phyloP scores from a whole-genome alignment of 306 rosid species.

The Trifolium subterraneum region DNA sequence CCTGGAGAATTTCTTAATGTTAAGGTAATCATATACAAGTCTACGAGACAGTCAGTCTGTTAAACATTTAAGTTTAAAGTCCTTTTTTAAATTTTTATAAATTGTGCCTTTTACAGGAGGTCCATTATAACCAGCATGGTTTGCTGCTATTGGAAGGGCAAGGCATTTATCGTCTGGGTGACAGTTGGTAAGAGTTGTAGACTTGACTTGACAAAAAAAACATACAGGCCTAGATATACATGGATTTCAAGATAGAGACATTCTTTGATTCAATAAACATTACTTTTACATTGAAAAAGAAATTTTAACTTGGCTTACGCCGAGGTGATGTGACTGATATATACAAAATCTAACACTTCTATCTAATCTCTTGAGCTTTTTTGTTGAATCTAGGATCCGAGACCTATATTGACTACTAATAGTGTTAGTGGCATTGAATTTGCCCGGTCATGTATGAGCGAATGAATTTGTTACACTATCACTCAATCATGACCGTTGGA shows the following conservation, averaged over 20 bases:
- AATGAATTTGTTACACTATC: no score
- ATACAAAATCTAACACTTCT: slow-evolving; percentile 19
- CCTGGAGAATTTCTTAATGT: slow-evolving; percentile 94
- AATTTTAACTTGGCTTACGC: slow-evolving; percentile 9
- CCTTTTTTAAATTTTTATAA: not conserved
- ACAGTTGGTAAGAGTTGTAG: slow-evolving; percentile 72
- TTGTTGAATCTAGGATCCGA: slow-evolving; percentile 30
- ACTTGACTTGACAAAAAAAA: slow-evolving; percentile 22
- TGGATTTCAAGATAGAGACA: slow-evolving; percentile 31
- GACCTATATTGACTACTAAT: slow-evolving; percentile 26
- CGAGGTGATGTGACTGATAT: slow-evolving; percentile 16
- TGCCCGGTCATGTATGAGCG: slow-evolving; percentile 7
- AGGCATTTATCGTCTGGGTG: slow-evolving; percentile 93
- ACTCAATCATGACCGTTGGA: no score
- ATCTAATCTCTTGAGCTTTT: slow-evolving; percentile 14
- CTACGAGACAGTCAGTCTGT: not conserved
- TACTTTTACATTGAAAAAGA: slow-evolving; percentile 28
- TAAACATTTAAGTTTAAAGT: not conserved
- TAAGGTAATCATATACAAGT: slow-evolving; percentile 58
- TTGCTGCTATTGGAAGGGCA: slow-evolving; percentile 90
- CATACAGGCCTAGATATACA: slow-evolving; percentile 1
- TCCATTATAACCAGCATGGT: slow-evolving; percentile 97
- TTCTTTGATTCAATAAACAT: slow-evolving; percentile 35
- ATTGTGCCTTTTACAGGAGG: slow-evolving; percentile 70
- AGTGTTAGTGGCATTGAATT: slow-evolving; percentile 11